Conservation (phyloP, 108 stramenopile species). For the Stephanodiscus minutulus region DNA sequence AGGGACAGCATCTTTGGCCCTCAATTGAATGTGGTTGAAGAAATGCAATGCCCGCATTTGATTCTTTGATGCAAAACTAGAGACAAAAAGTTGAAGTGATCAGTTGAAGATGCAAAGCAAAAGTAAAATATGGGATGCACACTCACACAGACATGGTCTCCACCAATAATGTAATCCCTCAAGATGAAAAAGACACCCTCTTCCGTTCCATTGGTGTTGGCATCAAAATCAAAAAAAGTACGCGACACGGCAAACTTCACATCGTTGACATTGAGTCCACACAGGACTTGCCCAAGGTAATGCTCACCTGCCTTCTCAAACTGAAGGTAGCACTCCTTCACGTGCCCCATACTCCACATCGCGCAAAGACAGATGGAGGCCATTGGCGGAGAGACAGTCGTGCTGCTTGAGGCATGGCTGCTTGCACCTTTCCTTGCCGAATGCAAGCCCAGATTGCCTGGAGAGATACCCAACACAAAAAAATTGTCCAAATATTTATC, state of each 20-base stretch:
- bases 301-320: no score
- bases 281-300: neutral
- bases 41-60: neutral
- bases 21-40: neutral
- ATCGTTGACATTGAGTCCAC: neutral
- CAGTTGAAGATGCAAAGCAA: neutral
- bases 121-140: neutral
- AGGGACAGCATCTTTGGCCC: no score
- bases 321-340: no score
- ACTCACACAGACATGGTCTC: neutral
- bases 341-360: slow-evolving; percentile 15
- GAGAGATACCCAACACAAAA: neutral
- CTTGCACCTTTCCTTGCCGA: no score
- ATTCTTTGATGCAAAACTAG: neutral
- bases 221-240: neutral
- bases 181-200: neutral
- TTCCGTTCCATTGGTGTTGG: neutral
- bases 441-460: no score
- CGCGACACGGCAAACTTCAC: neutral
- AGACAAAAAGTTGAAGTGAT: neutral
- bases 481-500: neutral
- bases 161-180: neutral
- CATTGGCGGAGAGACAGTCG: slow-evolving; percentile 16
- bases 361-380: slow-evolving; percentile 23
- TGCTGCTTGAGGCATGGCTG: neutral